Evolutionary conservation across 2,329 filamentous ascomycete genomes (phyloP), one percentile per base, ranked within the genome.

Genomic region (Epichloe aotearoae): DNA sequence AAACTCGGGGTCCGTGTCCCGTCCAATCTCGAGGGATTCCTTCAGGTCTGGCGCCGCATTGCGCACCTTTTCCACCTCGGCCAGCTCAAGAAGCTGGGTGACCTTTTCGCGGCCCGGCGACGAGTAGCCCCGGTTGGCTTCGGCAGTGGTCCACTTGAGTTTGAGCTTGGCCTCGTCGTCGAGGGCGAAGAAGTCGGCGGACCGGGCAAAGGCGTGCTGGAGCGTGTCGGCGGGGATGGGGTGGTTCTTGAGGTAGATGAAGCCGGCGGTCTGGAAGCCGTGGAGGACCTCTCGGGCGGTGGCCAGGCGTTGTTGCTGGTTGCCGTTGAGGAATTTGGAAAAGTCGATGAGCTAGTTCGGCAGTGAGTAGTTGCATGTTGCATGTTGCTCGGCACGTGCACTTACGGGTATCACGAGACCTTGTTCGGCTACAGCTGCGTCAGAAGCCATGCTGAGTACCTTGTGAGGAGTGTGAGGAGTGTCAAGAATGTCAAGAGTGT

Each of bases 191-290:
- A 91, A 90, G 54, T 72, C 69, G 47, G 82, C 80, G 5, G 85
- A 89, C 51, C 75, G 73, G 54, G 71, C 64, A 64, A 93, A 94
- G 53, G 84, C 76, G 52, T 75, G 66, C 53, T 75, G 65, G 12
- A 88, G 69, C 10, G 75, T 74, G 8, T 76, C 69, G 3, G 76
- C 60, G 0, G 81, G 68, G 53, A 95, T 84, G 40, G 84, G 79
- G 57, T 91, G 83, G 66, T 91, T 86, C 59, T 83, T 83, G 39
- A 95, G 79, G 68, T 95, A 95, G 62, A 96, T 79, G 72, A 96
- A 95, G 52, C 90, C 90, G 2, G 89, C 86, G 1, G 78, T 83
- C 60, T 89, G 85, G 71, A 96, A 95, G 41, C 87, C 89, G 49
- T 80, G 63, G 12, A 91, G 80, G 57, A 95, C 82, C 40, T 84